A percentile compares a stretch with the other conserved stretches of the same genome.
Conservation (phyloP, 352 stramenopile genomes). For the Pythium phragmitis region DNA sequence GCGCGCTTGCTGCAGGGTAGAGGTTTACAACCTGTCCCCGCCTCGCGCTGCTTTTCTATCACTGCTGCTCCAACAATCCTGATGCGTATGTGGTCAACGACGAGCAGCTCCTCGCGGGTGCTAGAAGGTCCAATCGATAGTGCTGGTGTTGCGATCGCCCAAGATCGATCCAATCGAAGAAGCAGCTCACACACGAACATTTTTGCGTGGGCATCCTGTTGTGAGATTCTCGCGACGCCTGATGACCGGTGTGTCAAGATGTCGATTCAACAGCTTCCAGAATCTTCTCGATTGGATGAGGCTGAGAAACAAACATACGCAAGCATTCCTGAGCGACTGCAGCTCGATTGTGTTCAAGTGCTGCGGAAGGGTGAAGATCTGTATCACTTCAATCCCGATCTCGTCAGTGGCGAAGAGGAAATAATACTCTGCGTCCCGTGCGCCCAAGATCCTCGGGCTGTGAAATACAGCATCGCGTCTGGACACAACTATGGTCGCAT, state of each 20-base stretch:
- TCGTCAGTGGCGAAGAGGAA: neutral
- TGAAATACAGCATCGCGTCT: neutral
- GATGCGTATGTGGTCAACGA: conserved; percentile 1
- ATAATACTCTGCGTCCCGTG: neutral
- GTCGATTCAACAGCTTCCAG: neutral
- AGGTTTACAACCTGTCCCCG: neutral
- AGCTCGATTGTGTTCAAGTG: too few species aligned
- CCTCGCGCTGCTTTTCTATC: neutral
- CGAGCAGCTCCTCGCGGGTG: neutral
- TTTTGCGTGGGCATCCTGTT: neutral
- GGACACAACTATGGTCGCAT: neutral
- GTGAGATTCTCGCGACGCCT: neutral
- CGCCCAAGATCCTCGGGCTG: neutral
- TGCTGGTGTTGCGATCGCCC: neutral
- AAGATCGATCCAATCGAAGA: neutral
- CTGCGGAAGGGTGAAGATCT: too few species aligned
- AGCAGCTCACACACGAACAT: neutral
- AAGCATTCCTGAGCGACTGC: too few species aligned
- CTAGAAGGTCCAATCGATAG: neutral
- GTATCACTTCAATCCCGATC: conserved; percentile 4
- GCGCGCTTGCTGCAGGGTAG: too few species aligned
- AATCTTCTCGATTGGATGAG: neutral
- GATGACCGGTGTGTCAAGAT: too few species aligned
- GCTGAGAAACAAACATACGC: too few species aligned
- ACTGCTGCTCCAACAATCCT: neutral